Base-by-base conservation (phyloP, 768 basidiomycete species). In the Russula dissimulans region DNA sequence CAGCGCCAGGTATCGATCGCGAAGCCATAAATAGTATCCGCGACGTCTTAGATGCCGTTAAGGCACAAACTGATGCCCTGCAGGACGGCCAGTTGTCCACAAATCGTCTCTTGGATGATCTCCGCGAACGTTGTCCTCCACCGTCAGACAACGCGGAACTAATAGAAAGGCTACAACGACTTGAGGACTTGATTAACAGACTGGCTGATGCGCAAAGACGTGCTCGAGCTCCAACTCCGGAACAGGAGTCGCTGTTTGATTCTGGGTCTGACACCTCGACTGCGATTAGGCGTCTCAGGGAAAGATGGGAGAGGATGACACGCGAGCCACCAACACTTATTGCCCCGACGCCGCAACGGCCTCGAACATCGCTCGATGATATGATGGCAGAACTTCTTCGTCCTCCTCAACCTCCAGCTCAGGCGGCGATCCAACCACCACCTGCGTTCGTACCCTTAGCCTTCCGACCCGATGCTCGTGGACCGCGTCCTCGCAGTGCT, bases 61-160 rank as follows among this genome's bases (percentile, higher is more conserved):
- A 82, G 46, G 79, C 81, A 7, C 81, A 85, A 64, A 75, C 85
- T 7, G 74, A 75, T 10, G 80, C 78, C 9, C 70, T 95, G 22
- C 76, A 81, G 71, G 78, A 87, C 50, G 82, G 79, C 5, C 90
- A 95, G 70, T 66, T 70, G 0, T 73, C 79, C 0, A 80, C 86
- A 7, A 83, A 84, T 54, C 77, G 79, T 34, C 73, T 83, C 60
- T 71, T 94, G 39, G 81, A 87, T 57, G 80, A 84, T 29, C 73
- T 93, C 55, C 78, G 81, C 18, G 76, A 78, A 14, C 67, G 76
- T 15, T 26, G 29, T n/a, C 62, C 34, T 77, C 79, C 18, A 71
- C 76, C 47, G 63, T 69, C n/a, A 67, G 70, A 22, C 67, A 67
- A 31, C 75, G 79, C 67, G 72, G 75, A 67, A n/a, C 59, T 63